These are phyloP conservation scores for Trichophyton rubrum DNA, from an alignment of 2,329 filamentous ascomycete species.

Conservation along the genomic window DNA sequence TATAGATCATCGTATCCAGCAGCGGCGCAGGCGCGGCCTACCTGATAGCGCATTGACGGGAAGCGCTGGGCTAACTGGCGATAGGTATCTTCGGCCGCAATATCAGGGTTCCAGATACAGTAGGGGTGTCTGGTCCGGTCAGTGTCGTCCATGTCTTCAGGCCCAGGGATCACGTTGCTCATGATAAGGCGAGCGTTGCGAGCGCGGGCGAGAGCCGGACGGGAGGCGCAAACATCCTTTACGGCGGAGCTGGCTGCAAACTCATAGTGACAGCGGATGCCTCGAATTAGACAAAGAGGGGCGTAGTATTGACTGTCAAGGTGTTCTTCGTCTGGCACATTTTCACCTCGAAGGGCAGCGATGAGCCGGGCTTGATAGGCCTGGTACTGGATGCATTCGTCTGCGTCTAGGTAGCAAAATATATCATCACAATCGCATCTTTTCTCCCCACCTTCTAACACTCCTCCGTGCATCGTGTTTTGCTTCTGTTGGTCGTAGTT, in stretches of 20 bases:
- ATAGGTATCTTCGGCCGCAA: slow-evolving; percentile 27
- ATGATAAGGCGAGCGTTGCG: slow-evolving; percentile 3
- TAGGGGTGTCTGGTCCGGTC: slow-evolving; percentile 21
- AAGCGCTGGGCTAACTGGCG: slow-evolving; percentile 22
- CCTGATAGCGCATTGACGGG: slow-evolving; percentile 28
- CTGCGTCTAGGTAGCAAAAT: background rate
- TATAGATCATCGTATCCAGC: slow-evolving; percentile 29
- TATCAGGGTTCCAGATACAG: slow-evolving; percentile 33
- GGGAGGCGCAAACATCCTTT: background rate
- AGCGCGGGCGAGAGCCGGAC: background rate
- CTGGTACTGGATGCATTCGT: background rate
- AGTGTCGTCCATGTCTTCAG: slow-evolving; percentile 3
- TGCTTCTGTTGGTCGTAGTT: too few species aligned
- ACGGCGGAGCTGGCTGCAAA: slow-evolving; percentile 3
- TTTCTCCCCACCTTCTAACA: too few species aligned
- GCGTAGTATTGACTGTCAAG: background rate
- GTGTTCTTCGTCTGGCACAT: background rate
- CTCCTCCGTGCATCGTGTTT: too few species aligned
- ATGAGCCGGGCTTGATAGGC: background rate
- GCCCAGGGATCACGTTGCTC: slow-evolving; percentile 1
- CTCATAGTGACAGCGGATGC: slow-evolving; percentile 1
- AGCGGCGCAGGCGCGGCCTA: slow-evolving; percentile 31
- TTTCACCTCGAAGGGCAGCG: background rate
- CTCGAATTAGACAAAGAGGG: background rate
- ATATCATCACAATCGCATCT: too few species aligned